Evolutionary conservation across 2,329 filamentous ascomycete genomes (phyloP).

Genomic region (Colletotrichum simmondsii): DNA sequence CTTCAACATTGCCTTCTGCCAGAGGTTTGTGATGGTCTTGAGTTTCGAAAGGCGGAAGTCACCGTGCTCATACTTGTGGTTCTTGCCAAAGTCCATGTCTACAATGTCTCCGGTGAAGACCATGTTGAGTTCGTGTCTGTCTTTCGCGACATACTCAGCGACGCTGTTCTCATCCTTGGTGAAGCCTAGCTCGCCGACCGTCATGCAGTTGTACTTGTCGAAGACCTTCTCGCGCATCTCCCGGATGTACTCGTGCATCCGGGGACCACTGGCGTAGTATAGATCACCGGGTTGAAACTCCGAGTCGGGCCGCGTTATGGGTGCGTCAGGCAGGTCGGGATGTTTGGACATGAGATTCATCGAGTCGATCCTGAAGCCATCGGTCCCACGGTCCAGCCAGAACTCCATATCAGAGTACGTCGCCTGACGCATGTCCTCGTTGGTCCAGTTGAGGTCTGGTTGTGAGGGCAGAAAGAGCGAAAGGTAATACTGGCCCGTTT

Average conservation of each 20-base stretch:
- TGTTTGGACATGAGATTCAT: conserved; percentile 68
- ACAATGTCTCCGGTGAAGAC: conserved; percentile 35
- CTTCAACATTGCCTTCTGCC: conserved; percentile 49
- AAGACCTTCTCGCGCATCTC: conserved; percentile 61
- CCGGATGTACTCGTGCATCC: conserved; percentile 62
- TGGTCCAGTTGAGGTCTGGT: conserved; percentile 78
- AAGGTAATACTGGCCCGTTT: conserved; percentile 56
- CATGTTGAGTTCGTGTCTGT: conserved; percentile 48
- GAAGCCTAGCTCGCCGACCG: conserved; percentile 63
- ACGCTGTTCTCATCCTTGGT: conserved; percentile 57
- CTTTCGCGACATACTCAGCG: conserved; percentile 57
- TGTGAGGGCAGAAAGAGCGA: conserved; percentile 71
- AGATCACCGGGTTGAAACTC: conserved; percentile 48
- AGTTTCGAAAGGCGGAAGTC: conserved; percentile 49
- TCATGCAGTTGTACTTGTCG: conserved; percentile 63
- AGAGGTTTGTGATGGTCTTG: conserved; percentile 47
- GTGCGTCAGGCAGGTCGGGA: conserved; percentile 58
- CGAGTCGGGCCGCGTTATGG: conserved; percentile 46
- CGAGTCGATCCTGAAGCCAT: conserved; percentile 68
- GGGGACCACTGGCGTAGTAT: conserved; percentile 64
- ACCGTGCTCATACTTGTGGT: conserved; percentile 52
- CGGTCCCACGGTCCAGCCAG: conserved; percentile 71
- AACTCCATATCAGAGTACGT: conserved; percentile 72
- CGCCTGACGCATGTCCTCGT: conserved; percentile 64
- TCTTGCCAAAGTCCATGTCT: conserved; percentile 48